phyloP scores from a whole-genome alignment of 2,329 filamentous ascomycete species.

The Alternaria atra region DNA sequence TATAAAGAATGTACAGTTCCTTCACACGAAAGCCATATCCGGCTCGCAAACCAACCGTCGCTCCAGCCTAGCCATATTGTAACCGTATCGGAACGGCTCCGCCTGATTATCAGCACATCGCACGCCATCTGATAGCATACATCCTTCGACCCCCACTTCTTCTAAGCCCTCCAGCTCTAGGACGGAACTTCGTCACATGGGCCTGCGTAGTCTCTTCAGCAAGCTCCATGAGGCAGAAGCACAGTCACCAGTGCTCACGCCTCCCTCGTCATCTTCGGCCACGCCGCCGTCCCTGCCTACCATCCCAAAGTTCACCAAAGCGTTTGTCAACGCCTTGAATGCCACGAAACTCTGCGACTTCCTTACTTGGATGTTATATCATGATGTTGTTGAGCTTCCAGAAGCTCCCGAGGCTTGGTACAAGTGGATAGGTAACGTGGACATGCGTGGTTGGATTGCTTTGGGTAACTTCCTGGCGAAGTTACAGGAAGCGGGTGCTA shows the following conservation, averaged over 20 bases:
- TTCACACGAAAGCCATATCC: background rate
- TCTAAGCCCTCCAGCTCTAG: background rate
- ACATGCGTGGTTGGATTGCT: conserved; percentile 37
- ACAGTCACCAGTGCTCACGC: conserved; percentile 5
- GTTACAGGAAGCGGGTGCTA: background rate
- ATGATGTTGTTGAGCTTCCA: conserved; percentile 34
- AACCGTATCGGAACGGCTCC: background rate
- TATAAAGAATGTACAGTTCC: background rate
- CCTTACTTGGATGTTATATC: conserved; percentile 34
- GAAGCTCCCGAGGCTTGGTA: conserved; percentile 29
- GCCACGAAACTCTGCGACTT: conserved; percentile 29
- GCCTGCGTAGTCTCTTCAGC: conserved; percentile 6
- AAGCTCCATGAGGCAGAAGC: background rate
- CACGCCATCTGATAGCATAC: background rate
- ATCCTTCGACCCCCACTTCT: background rate
- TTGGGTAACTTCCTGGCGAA: conserved; percentile 22
- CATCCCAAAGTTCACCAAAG: conserved; percentile 14
- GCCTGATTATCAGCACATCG: background rate
- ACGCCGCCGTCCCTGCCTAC: background rate
- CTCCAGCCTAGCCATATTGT: background rate
- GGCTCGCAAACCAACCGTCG: background rate
- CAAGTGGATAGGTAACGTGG: conserved; percentile 16
- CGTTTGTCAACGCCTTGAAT: conserved; percentile 30
- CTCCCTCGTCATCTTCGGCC: background rate
- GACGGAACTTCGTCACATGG: background rate